Percentiles rank a stretch among this genome's conserved stretches.
Conservation (phyloP, 2,329 filamentous ascomycete species). For the Ambrosiella beaveri region DNA sequence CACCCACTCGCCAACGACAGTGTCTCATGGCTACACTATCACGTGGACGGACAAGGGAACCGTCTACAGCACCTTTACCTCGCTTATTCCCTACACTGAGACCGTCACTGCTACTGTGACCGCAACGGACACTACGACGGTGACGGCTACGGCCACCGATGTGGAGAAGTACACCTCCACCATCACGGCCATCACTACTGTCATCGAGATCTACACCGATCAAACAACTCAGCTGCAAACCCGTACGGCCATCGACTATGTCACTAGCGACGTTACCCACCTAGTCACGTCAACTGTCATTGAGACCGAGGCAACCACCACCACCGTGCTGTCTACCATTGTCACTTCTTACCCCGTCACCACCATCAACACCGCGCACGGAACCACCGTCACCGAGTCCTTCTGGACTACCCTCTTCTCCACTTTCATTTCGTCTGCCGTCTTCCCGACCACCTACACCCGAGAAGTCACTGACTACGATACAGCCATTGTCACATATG, state of each 20-base stretch:
- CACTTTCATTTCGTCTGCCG: constrained; percentile 14
- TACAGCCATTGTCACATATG: constrained; percentile 7
- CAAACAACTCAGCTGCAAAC: constrained; percentile 4
- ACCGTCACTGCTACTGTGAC: constrained; percentile 7
- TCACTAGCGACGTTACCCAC: constrained; percentile 1
- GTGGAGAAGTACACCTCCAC: constrained; percentile 12
- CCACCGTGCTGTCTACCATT: constrained; percentile 14
- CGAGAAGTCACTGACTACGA: constrained; percentile 12
- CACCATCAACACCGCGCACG: not conserved
- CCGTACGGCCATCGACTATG: not conserved
- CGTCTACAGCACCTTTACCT: constrained; percentile 8
- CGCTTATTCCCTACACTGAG: not conserved
- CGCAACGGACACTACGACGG: not conserved
- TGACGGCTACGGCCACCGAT: not conserved
- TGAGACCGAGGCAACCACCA: constrained; percentile 14
- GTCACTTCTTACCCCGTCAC: constrained; percentile 16
- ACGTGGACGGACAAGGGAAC: constrained; percentile 9
- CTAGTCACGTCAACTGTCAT: constrained; percentile 9
- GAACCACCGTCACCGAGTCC: constrained; percentile 4
- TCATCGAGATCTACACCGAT: constrained; percentile 9
- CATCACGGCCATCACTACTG: constrained; percentile 10
- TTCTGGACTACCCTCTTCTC: constrained; percentile 15
- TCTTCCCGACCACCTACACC: constrained; percentile 11
- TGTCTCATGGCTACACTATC: constrained; percentile 10
- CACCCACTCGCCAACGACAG: constrained; percentile 1